Evolutionary conservation across 2,329 filamentous ascomycete species (phyloP).

Genomic region (Colletotrichum agaves): DNA sequence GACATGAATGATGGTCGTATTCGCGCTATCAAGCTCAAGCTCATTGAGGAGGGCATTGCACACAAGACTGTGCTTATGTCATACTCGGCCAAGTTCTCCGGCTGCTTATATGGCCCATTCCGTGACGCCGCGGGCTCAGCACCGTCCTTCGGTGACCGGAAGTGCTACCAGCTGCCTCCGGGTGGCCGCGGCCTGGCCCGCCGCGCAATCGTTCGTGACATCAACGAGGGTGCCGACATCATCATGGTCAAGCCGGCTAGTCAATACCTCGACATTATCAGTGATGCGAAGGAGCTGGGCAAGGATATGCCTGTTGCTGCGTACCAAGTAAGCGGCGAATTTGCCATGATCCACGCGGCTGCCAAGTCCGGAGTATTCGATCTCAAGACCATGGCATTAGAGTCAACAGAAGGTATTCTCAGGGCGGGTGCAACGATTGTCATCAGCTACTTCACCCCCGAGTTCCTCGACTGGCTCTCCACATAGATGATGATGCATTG

Average conservation of each 20-base stretch:
- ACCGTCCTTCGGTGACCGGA: slow-evolving; percentile 92
- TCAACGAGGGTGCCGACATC: slow-evolving; percentile 93
- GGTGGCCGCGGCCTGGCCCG: slow-evolving; percentile 92
- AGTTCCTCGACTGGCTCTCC: slow-evolving; percentile 75
- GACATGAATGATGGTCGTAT: slow-evolving; percentile 99
- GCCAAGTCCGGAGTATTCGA: slow-evolving; percentile 98
- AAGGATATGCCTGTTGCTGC: slow-evolving; percentile 92
- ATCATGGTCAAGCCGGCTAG: slow-evolving; percentile 99
- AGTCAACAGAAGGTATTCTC: slow-evolving; percentile 92
- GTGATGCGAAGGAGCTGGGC: slow-evolving; percentile 93
- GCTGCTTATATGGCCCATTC: slow-evolving; percentile 96
- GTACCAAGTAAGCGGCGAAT: slow-evolving; percentile 97
- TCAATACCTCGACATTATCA: slow-evolving; percentile 97
- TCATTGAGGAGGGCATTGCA: slow-evolving; percentile 93
- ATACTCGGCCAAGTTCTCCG: slow-evolving; percentile 97
- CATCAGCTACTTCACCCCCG: slow-evolving; percentile 93
- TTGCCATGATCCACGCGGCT: slow-evolving; percentile 95
- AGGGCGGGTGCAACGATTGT: slow-evolving; percentile 93
- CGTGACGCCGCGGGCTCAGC: slow-evolving; percentile 92
- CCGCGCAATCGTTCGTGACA: slow-evolving; percentile 89
- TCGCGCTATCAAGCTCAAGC: slow-evolving; percentile 95
- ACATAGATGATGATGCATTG: slow-evolving; percentile 47
- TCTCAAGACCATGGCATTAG: slow-evolving; percentile 92
- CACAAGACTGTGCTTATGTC: slow-evolving; percentile 96
- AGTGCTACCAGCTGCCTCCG: slow-evolving; percentile 96